These are phyloP conservation scores for Pseudogymnoascus sp. DNA, from an alignment of 2,329 filamentous ascomycete species.

Conservation along the genomic window DNA sequence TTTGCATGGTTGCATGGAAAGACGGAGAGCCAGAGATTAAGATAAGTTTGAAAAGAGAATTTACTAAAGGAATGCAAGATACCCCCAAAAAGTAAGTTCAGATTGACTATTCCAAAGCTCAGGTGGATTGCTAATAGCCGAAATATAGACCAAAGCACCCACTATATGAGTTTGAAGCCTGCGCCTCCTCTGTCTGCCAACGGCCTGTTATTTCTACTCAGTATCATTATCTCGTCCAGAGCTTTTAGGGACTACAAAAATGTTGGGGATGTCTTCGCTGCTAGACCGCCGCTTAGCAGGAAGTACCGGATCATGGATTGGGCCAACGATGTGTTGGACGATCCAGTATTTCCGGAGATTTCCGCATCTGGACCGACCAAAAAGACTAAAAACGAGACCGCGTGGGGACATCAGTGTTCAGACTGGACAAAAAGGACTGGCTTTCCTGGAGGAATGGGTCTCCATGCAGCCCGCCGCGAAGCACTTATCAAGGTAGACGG, in stretches of 20 bases:
- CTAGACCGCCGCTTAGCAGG: slow-evolving; percentile 5
- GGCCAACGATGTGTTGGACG: slow-evolving; percentile 11
- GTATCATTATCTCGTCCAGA: slow-evolving; percentile 7
- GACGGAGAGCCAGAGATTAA: slow-evolving; percentile 15
- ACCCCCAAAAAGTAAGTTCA: slow-evolving; percentile 16
- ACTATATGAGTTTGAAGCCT: not conserved
- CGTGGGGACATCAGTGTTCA: slow-evolving; percentile 7
- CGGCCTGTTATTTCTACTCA: slow-evolving; percentile 11
- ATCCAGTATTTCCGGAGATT: slow-evolving; percentile 12
- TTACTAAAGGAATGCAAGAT: slow-evolving; percentile 15
- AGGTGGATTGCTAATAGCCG: not conserved
- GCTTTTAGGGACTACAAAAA: slow-evolving; percentile 13
- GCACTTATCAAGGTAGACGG: slow-evolving; percentile 11
- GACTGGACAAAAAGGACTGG: not conserved
- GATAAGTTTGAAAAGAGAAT: slow-evolving; percentile 16
- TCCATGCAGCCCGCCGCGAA: slow-evolving; percentile 11
- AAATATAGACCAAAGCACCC: not conserved
- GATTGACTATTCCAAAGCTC: slow-evolving; percentile 10
- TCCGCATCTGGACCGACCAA: slow-evolving; percentile 6
- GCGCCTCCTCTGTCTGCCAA: slow-evolving; percentile 10
- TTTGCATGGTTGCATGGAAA: slow-evolving; percentile 17
- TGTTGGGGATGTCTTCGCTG: slow-evolving; percentile 10
- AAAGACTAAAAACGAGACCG: slow-evolving; percentile 10
- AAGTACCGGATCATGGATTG: slow-evolving; percentile 10
- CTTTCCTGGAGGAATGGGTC: not conserved